Evolutionary conservation across 768 basidiomycete genomes (phyloP).

Genomic region (Coprinopsis strossmayeri): DNA sequence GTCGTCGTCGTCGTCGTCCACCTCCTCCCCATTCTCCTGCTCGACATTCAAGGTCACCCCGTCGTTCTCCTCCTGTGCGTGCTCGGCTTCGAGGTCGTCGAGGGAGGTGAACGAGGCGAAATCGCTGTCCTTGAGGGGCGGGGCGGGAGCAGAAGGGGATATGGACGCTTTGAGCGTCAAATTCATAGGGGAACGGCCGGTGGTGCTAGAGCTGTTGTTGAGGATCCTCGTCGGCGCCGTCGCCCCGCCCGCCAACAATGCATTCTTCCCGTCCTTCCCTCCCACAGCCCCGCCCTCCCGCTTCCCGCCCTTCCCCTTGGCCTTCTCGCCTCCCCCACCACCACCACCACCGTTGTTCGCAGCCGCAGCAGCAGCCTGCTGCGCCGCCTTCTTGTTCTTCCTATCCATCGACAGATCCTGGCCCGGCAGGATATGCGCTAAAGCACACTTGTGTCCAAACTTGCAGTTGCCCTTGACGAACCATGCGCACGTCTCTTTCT

Average conservation of each 20-base stretch:
- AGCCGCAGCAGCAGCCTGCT: slow-evolving; percentile 47
- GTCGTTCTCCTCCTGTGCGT: too few species aligned
- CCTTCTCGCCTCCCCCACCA: slow-evolving; percentile 26
- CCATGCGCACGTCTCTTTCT: slow-evolving; percentile 83
- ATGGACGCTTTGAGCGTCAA: slow-evolving; percentile 67
- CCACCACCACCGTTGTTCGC: slow-evolving; percentile 30
- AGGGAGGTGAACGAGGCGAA: slow-evolving; percentile 62
- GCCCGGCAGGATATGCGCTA: slow-evolving; percentile 91
- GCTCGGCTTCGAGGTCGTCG: slow-evolving; percentile 50
- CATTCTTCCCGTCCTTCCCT: slow-evolving; percentile 24
- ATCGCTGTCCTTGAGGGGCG: slow-evolving; percentile 68
- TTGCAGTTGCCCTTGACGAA: slow-evolving; percentile 88
- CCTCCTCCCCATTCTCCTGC: slow-evolving; percentile 25
- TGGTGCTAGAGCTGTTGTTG: slow-evolving; percentile 21
- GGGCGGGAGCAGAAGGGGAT: slow-evolving; percentile 74
- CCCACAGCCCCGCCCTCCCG: slow-evolving; percentile 24
- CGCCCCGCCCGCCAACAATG: slow-evolving; percentile 45
- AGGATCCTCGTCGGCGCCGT: slow-evolving; percentile 59
- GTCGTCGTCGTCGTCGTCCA: slow-evolving; percentile 10
- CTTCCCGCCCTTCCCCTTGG: slow-evolving; percentile 25
- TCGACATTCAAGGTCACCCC: too few species aligned
- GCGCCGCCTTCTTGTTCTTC: slow-evolving; percentile 94
- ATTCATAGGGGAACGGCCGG: slow-evolving; percentile 53
- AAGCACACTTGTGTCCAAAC: slow-evolving; percentile 75
- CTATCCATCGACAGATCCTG: slow-evolving; percentile 94